These are phyloP conservation scores for Camellia japonica DNA, from an alignment of 148 eudicot genomes.

Conservation along the genomic window DNA sequence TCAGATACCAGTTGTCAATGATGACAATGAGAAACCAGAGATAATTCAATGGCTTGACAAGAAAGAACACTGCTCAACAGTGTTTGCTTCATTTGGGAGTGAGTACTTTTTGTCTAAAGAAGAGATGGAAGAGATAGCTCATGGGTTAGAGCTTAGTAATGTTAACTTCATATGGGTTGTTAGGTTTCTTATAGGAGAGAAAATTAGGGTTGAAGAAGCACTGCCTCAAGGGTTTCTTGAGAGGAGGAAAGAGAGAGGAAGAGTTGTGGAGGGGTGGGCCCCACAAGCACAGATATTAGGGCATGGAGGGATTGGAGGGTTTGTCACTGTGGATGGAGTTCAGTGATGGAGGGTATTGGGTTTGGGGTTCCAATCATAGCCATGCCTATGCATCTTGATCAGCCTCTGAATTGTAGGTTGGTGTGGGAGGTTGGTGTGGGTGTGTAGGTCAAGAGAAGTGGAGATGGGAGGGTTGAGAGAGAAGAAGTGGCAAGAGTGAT, in stretches of 20 bases:
- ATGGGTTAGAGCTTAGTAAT: slow-evolving; percentile 28
- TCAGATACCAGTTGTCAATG: background rate
- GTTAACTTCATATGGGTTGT: slow-evolving; percentile 33
- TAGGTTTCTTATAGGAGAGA: slow-evolving; percentile 19
- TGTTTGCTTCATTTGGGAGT: slow-evolving; percentile 33
- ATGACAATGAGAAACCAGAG: slow-evolving; percentile 2
- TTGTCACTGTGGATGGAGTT: slow-evolving; percentile 40
- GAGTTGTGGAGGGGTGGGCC: slow-evolving; percentile 28
- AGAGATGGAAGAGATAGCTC: slow-evolving; percentile 25
- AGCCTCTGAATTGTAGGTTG: slow-evolving; percentile 29
- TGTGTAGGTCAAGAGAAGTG: slow-evolving; percentile 18
- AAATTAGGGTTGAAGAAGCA: slow-evolving; percentile 13
- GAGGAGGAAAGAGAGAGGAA: slow-evolving; percentile 21
- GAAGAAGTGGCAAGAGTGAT: slow-evolving; percentile 19
- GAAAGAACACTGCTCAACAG: slow-evolving; percentile 16
- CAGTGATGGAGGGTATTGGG: slow-evolving; percentile 22
- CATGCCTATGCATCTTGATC: slow-evolving; percentile 30
- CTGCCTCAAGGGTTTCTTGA: slow-evolving; percentile 29
- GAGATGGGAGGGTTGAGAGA: slow-evolving; percentile 14
- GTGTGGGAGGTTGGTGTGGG: slow-evolving; percentile 30
- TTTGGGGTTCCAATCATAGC: slow-evolving; percentile 29
- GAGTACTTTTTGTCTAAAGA: slow-evolving; percentile 24
- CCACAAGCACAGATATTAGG: slow-evolving; percentile 29
- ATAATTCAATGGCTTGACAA: slow-evolving; percentile 22
- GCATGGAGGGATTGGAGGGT: slow-evolving; percentile 28